Evolutionary conservation across 768 basidiomycete genomes (phyloP).

Genomic region (Kwoniella mangroviensis): DNA sequence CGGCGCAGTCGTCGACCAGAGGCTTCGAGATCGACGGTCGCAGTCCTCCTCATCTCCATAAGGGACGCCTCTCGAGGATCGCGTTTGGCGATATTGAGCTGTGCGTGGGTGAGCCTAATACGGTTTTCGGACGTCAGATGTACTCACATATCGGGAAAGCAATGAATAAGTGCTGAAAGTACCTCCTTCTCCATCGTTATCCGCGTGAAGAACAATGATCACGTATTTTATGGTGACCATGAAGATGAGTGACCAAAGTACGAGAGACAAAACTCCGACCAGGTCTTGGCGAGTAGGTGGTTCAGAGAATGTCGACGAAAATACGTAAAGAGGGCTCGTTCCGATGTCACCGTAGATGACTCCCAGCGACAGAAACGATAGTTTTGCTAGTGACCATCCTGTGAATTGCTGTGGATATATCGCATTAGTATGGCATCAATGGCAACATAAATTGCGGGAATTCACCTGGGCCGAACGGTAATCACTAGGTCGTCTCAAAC

Average conservation of each 20-base stretch:
- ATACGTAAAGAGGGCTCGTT: conserved; percentile 7
- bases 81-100: conserved; percentile 5
- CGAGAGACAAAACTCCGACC: neutral
- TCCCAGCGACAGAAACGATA: conserved; percentile 7
- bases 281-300: conserved; percentile 2
- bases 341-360: conserved; percentile 10
- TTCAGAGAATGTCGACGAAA: conserved; percentile 2
- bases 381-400: neutral
- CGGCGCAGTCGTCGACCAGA: neutral
- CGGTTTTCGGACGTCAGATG: neutral
- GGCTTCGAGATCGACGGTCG: neutral
- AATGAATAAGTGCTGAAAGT: conserved; percentile 8
- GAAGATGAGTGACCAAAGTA: conserved; percentile 3
- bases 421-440: neutral
- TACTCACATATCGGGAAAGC: conserved; percentile 3
- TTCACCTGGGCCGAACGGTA: neutral
- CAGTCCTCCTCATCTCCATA: neutral
- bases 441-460: neutral
- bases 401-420: neutral
- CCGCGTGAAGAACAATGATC: neutral
- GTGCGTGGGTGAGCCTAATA: neutral
- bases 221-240: conserved; percentile 13
- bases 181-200: conserved; percentile 11
- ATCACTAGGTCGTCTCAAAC: neutral
- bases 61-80: conserved; percentile 6